These are phyloP conservation scores for Diplodia intermedia DNA, from an alignment of 2,329 filamentous ascomycete genomes.

Conservation along the genomic window DNA sequence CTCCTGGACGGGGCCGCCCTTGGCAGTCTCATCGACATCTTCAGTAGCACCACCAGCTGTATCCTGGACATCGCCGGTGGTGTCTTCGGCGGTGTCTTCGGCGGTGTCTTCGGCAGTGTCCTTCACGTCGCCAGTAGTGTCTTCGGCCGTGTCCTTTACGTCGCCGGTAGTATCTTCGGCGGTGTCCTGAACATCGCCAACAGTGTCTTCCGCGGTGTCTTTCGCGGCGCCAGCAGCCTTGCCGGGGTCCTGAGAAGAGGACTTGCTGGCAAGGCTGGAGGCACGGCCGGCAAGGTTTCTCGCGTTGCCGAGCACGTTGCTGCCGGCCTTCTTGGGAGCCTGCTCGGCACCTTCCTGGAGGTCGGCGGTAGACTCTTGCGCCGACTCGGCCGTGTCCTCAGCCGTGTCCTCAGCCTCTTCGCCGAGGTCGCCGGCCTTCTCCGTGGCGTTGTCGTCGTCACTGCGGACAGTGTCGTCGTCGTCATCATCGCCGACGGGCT, in stretches of 20 bases:
- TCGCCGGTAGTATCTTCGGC: conserved; percentile 45
- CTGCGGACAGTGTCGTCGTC: conserved; percentile 49
- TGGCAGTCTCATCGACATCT: conserved; percentile 44
- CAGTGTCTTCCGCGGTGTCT: conserved; percentile 38
- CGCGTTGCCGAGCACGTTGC: conserved; percentile 24
- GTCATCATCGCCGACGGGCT: conserved; percentile 54
- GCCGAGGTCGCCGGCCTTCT: conserved; percentile 51
- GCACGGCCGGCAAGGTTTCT: conserved; percentile 56
- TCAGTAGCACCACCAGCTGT: conserved; percentile 44
- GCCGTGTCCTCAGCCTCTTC: conserved; percentile 44
- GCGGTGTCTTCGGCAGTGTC: conserved; percentile 37
- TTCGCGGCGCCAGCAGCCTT: conserved; percentile 49
- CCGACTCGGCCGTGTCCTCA: conserved; percentile 30
- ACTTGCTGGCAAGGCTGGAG: conserved; percentile 55
- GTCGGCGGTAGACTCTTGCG: conserved; percentile 34
- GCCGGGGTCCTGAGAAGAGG: conserved; percentile 46
- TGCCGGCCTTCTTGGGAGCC: conserved; percentile 25
- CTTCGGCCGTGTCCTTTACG: conserved; percentile 44
- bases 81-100: conserved; percentile 36
- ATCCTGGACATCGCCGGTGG: conserved; percentile 39
- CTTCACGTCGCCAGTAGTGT: conserved; percentile 38
- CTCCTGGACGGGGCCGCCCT: conserved; percentile 38
- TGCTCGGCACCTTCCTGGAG: conserved; percentile 27
- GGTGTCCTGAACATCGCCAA: conserved; percentile 39
- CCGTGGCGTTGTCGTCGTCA: conserved; percentile 53